Evolutionary conservation across 768 basidiomycete species (phyloP).

Genomic region (Lactifluus rugatus): DNA sequence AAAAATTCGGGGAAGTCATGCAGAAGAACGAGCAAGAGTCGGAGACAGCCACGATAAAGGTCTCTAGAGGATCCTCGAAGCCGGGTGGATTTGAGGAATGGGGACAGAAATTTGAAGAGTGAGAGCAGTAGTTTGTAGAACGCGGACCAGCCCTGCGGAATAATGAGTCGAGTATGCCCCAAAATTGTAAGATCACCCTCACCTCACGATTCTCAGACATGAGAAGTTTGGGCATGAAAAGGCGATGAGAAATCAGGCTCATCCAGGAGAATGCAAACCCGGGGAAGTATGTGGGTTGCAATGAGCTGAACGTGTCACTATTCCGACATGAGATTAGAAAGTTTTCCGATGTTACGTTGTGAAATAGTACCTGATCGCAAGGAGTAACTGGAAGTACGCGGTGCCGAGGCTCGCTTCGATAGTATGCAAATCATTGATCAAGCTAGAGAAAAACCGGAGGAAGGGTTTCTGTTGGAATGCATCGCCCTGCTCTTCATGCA

Average conservation of each 20-base stretch:
- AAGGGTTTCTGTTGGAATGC: conserved; percentile 96
- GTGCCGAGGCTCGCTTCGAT: conserved; percentile 80
- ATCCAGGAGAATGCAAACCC: conserved; percentile 99
- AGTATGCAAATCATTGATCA: conserved; percentile 82
- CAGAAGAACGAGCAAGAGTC: conserved; percentile 86
- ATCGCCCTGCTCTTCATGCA: conserved; percentile 88
- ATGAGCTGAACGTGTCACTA: conserved; percentile 90
- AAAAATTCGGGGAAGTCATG: conserved; percentile 99
- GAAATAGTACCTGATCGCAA: conserved; percentile 68
- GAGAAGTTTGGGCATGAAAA: conserved; percentile 95
- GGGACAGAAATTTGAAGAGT: conserved; percentile 88
- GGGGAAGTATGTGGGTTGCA: conserved; percentile 94
- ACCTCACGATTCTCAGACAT: conserved; percentile 83
- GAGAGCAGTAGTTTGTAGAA: conserved; percentile 93
- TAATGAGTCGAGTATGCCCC: neutral
- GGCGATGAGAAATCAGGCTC: conserved; percentile 87
- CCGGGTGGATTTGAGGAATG: conserved; percentile 78
- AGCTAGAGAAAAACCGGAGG: conserved; percentile 95
- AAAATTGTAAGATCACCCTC: conserved; percentile 14
- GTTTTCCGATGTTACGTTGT: neutral
- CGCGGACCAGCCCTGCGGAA: conserved; percentile 74
- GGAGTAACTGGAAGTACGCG: conserved; percentile 82
- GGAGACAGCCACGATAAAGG: conserved; percentile 82
- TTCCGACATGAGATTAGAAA: neutral
- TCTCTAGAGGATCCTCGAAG: conserved; percentile 73